Base-by-base conservation (phyloP, 208 protist genomes). In the Porcisia hertigi region DNA sequence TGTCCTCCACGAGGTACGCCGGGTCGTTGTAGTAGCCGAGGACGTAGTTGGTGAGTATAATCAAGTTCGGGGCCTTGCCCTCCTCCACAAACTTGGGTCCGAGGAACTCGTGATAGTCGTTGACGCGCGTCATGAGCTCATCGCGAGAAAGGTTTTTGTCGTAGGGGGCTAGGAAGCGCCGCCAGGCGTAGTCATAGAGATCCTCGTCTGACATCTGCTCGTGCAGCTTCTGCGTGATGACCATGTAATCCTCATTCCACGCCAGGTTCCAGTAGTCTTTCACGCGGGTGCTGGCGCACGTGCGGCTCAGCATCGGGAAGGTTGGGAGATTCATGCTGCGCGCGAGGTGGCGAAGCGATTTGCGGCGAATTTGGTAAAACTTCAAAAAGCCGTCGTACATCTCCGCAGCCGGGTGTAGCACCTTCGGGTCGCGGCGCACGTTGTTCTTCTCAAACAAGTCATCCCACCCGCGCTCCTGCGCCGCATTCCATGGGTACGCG, bases 371-470 rank as follows among this genome's bases (percentile, higher is more conserved):
- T 30, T 83, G 81, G 75, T 92, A 86, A 72, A 97, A 89, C 69
- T 88, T 91, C 73, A 94, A 89, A 76, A 97, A 96, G 55, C 87
- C 82, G 72, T 96, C 92, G 85, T 96, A 97, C 91, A 96, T 95
- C 73, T 97, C 89, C 2, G 89, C 92, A n/a, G 92, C 92, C 4
- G 86, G 83, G 43, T 89, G 89, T 43, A 94, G 71, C 71, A 94
- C 75, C 76, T 89, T 92, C 43, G 92, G 91, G 80, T 97, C 92
- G 73, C 94, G 92, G 71, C 85, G 90, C 41, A 95, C 90, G 82
- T 97, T 92, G 82, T 97, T 97, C 89, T 97, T 97, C 81, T 97
- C 94, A 73, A 96, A 96, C 36, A 97, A 79, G 73, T 96, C 94
- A 77, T 97, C 94, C 94, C 94, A 97, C 7, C 82, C 92, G 49